Evolutionary conservation across 1,284 basidiomycete species (phyloP).

Genomic region (Heterobasidion irregulare): DNA sequence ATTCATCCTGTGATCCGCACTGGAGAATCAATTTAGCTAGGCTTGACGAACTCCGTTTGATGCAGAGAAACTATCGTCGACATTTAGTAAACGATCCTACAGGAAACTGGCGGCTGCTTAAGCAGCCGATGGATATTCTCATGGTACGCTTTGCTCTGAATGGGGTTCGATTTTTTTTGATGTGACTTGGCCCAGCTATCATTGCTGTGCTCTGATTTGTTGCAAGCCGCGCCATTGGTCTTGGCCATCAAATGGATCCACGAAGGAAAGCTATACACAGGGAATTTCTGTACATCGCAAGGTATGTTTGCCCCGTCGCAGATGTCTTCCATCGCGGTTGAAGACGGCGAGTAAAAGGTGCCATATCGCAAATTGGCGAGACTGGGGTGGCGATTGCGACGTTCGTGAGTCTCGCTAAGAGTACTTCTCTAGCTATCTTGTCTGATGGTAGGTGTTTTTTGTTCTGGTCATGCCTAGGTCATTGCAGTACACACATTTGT

Average conservation of each 20-base stretch:
- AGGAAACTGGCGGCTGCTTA: constrained; percentile 2
- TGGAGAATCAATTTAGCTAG: not conserved
- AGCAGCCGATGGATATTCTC: constrained; percentile 1
- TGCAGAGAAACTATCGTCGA: constrained; percentile 1
- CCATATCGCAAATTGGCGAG: constrained; percentile 40
- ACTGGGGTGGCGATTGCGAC: constrained; percentile 28
- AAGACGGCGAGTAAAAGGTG: constrained; percentile 12
- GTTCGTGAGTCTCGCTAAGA: constrained; percentile 11
- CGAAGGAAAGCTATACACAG: constrained; percentile 10
- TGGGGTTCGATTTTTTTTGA: not conserved
- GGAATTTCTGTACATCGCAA: constrained; percentile 34
- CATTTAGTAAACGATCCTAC: not conserved
- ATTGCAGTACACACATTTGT: constrained; percentile 18
- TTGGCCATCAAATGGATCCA: constrained; percentile 6
- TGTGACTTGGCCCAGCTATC: constrained; percentile 1
- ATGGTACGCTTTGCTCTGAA: constrained; percentile 1
- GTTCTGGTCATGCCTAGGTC: constrained; percentile 4
- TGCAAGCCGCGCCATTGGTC: constrained; percentile 6
- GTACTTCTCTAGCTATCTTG: constrained; percentile 1
- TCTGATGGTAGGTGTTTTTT: not conserved
- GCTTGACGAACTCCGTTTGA: not conserved
- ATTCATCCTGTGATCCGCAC: not conserved
- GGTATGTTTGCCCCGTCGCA: constrained; percentile 18
- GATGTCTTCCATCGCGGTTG: not conserved
- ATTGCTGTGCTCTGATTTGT: constrained; percentile 4